Conservation (phyloP, 2,329 filamentous ascomycete genomes). For the Pyricularia sp. region DNA sequence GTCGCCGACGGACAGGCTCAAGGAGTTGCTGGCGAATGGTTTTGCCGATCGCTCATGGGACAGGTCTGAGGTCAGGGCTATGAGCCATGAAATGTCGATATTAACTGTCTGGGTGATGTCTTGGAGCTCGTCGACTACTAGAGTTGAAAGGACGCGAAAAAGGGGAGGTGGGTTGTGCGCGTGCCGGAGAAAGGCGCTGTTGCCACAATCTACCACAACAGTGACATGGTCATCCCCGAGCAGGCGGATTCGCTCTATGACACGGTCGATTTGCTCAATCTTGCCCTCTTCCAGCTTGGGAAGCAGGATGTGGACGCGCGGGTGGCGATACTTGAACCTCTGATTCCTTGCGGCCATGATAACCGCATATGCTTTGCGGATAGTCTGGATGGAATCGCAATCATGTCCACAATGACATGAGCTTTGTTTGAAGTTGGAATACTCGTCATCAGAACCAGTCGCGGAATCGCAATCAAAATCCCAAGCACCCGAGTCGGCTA, state of each 20-base stretch:
- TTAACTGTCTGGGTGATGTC: background rate
- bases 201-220: background rate
- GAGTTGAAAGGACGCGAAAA: background rate
- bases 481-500: background rate
- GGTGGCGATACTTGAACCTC: background rate
- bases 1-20: background rate
- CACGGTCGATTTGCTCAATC: background rate
- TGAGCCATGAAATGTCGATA: constrained; percentile 1
- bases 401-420: background rate
- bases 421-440: background rate
- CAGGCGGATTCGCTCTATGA: background rate
- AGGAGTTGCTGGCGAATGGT: background rate
- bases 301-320: background rate
- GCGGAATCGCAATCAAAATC: background rate
- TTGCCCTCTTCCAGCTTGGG: background rate
- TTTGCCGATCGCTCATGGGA: background rate
- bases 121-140: background rate
- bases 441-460: background rate
- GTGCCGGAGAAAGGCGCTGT: background rate
- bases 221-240: background rate
- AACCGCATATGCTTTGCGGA: background rate
- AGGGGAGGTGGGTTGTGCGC: background rate
- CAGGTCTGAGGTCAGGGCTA: background rate
- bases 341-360: background rate
- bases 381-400: background rate